Percentiles rank a stretch among this genome's conserved stretches.
Evolutionary conservation across 78 protist genomes (phyloP).

Genomic region (Dictyostelium discoideum): DNA sequence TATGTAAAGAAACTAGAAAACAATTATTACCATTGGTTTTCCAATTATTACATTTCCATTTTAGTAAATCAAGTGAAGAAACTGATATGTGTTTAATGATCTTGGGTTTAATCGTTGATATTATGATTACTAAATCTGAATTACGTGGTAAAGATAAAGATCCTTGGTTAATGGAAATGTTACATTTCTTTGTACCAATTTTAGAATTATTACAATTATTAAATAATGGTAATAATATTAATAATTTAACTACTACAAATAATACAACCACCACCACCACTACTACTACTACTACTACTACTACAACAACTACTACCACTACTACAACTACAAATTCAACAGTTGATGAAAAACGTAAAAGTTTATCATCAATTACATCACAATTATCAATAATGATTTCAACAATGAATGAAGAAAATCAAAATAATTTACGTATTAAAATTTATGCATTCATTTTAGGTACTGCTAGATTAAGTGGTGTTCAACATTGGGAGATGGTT

Average conservation of each 20-base stretch:
- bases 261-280: neutral
- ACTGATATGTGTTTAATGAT: slow-evolving; percentile 72
- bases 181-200: slow-evolving; percentile 62
- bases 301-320: neutral
- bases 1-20: slow-evolving; percentile 56
- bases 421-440: slow-evolving; percentile 42
- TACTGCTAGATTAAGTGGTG: slow-evolving; percentile 57
- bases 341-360: slow-evolving; percentile 20
- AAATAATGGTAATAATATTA: neutral
- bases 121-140: slow-evolving; percentile 66
- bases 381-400: slow-evolving; percentile 41
- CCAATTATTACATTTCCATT: slow-evolving; percentile 71
- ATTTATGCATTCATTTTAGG: slow-evolving; percentile 70
- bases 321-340: neutral
- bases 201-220: slow-evolving; percentile 57
- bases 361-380: slow-evolving; percentile 26
- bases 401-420: slow-evolving; percentile 39
- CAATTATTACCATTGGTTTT: slow-evolving; percentile 57
- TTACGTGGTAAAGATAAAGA: slow-evolving; percentile 68
- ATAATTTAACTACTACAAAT: no score
- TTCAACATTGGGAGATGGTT: slow-evolving; percentile 78
- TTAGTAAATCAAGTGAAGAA: slow-evolving; percentile 71
- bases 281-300: neutral
- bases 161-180: slow-evolving; percentile 59
- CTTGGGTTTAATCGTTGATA: slow-evolving; percentile 53